Evolutionary conservation across 169 alveolate genomes (phyloP).

Genomic region (Perkinsus olseni): DNA sequence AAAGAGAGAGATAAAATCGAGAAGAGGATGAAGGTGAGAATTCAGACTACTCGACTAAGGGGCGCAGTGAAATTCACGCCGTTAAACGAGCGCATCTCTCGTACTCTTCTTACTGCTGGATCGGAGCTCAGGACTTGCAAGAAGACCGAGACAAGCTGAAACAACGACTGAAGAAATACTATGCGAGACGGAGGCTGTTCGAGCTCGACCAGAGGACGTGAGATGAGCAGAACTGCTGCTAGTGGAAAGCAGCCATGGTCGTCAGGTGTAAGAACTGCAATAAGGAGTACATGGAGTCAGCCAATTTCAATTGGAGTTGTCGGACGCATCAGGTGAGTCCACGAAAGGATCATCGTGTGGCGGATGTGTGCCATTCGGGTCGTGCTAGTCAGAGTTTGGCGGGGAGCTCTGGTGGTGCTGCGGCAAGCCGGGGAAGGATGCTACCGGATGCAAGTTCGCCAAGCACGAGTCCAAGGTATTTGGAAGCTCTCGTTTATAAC

Average conservation of each 20-base stretch:
- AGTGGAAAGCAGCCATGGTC: background rate
- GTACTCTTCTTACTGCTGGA: too few species aligned
- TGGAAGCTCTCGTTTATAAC: background rate
- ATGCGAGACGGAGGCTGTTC: slow-evolving; percentile 15
- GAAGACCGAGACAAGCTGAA: slow-evolving; percentile 28
- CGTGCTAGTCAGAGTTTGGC: slow-evolving; percentile 26
- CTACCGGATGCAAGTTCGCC: slow-evolving; percentile 51
- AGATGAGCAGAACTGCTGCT: background rate
- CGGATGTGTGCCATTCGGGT: background rate
- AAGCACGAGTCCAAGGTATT: slow-evolving; percentile 50
- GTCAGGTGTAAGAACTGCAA: slow-evolving; percentile 24
- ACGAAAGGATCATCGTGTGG: background rate
- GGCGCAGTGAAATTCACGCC: too few species aligned
- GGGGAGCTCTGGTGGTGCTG: slow-evolving; percentile 71
- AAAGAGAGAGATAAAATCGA: slow-evolving; percentile 15
- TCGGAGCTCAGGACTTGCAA: slow-evolving; percentile 11
- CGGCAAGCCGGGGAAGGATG: slow-evolving; percentile 52
- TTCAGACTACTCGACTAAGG: background rate
- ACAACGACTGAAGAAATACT: slow-evolving; percentile 14
- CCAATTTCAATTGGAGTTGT: slow-evolving; percentile 62
- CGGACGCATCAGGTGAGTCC: slow-evolving; percentile 38
- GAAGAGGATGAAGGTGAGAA: background rate
- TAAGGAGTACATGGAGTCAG: slow-evolving; percentile 46
- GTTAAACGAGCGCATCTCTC: too few species aligned
- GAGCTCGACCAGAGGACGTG: slow-evolving; percentile 24